Evolutionary conservation across 2,329 filamentous ascomycete genomes (phyloP).

Genomic region (Ceratocystis harringtonii): DNA sequence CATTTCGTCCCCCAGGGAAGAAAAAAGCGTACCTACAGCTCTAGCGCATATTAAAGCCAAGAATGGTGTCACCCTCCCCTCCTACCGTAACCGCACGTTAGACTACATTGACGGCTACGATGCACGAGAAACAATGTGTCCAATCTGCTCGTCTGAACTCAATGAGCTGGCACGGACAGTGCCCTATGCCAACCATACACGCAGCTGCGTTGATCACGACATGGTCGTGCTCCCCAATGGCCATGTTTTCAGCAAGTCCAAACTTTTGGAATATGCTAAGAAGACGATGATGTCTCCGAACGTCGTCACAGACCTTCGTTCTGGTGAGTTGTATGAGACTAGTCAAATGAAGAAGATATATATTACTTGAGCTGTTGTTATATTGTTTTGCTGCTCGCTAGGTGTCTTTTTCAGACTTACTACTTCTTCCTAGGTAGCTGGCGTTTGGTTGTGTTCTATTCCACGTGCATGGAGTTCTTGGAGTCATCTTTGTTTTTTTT

Average conservation of each 20-base stretch:
- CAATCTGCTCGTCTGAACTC: conserved; percentile 89
- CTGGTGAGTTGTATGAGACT: conserved; percentile 49
- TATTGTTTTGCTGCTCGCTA: not conserved
- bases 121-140: conserved; percentile 45
- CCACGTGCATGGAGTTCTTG: not conserved
- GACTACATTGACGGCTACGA: conserved; percentile 8
- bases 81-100: conserved; percentile 5
- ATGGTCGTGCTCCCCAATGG: conserved; percentile 77
- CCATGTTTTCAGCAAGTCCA: conserved; percentile 63
- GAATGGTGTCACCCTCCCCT: conserved; percentile 11
- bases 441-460: not conserved
- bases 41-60: conserved; percentile 4
- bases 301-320: conserved; percentile 63
- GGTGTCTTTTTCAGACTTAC: not conserved
- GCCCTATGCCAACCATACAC: conserved; percentile 88
- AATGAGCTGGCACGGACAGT: conserved; percentile 80
- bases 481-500: not conserved
- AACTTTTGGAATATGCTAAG: conserved; percentile 59
- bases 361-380: conserved; percentile 46
- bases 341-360: conserved; percentile 70
- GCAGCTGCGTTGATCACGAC: conserved; percentile 82
- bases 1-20: conserved; percentile 8
- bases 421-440: not conserved
- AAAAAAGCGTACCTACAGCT: not conserved
- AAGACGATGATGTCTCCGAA: conserved; percentile 57